phyloP scores from a whole-genome alignment of 169 alveolate genomes.

The Miamiensis avidus region DNA sequence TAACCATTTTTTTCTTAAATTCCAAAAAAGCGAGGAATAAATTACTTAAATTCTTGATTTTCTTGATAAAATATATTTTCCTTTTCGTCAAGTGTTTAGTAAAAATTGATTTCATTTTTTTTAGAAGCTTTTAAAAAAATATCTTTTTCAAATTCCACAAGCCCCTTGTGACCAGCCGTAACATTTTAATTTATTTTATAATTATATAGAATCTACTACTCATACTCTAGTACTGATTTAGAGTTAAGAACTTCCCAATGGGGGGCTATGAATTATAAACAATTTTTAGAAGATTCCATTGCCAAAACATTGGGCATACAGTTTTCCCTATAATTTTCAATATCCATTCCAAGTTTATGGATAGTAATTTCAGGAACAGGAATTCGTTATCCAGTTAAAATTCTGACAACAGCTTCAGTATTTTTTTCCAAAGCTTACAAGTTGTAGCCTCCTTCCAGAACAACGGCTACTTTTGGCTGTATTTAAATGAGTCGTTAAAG shows the following conservation, averaged over 20 bases:
- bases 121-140: neutral
- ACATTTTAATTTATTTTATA: too few species aligned
- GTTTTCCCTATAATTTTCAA: neutral
- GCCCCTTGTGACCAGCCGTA: neutral
- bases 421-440: constrained; percentile 52
- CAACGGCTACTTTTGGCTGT: constrained; percentile 45
- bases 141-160: neutral
- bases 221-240: neutral
- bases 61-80: neutral
- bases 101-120: neutral
- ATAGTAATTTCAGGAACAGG: neutral
- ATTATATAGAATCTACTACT: too few species aligned
- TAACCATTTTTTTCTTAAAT: neutral
- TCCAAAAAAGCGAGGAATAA: neutral
- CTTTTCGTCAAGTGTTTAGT: neutral
- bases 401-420: constrained; percentile 56
- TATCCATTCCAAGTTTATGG: neutral
- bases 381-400: constrained; percentile 35
- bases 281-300: neutral
- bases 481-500: constrained; percentile 52
- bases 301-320: neutral
- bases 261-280: neutral
- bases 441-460: constrained; percentile 82
- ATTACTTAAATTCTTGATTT: neutral
- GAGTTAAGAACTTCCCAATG: neutral